Evolutionary conservation across 2,329 filamentous ascomycete species (phyloP), one percentile per base, ranked within the genome.

Genomic region (Botrytis cinerea): DNA sequence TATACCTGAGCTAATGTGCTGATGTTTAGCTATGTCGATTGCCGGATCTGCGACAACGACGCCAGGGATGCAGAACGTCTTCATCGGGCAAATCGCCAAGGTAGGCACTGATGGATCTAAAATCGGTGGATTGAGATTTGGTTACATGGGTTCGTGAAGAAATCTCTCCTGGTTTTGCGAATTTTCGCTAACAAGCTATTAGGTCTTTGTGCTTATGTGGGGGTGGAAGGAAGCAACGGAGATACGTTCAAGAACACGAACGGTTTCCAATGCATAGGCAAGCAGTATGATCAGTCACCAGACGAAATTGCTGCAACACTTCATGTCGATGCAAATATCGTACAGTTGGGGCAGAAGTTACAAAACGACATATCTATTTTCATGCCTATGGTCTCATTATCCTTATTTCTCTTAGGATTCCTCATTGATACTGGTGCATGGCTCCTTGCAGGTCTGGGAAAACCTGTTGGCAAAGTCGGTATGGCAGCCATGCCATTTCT

Each of bases 131-230:
- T 25, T 72, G 46, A 40, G 70, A 38, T 57, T 72, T 43, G 70
- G 70, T 32, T 72, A 72, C 54, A 38, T 72, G 38, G 70, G 70
- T 66, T 8, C 32, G 70, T 66, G 32, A 28, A 28, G 12, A 66
- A 43, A 25, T 16, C 18, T 16, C 45, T 38, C 48, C 32, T 54
- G 2, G 32, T 16, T 18, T 28, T 25, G 8, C 9, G 40, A n/a
- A 20, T 20, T 2, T 32, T 45, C 43, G 38, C 38, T 72, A 46
- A 72, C 61, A 69, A 38, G 18, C 35, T 35, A n/a, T 59, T 43
- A 72, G 70, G 70, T 43, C 46, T 72, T 25, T 72, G 70, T 57
- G 70, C 70, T 16, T 72, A 40, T 48, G 70, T 72, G 6, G 70
- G 70, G 18, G 63, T 66, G 25, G 45, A 72, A 57, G 70, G 60